Evolutionary conservation across 495 filamentous ascomycete genomes (phyloP).

Genomic region (Pseudotulostoma volvatum): DNA sequence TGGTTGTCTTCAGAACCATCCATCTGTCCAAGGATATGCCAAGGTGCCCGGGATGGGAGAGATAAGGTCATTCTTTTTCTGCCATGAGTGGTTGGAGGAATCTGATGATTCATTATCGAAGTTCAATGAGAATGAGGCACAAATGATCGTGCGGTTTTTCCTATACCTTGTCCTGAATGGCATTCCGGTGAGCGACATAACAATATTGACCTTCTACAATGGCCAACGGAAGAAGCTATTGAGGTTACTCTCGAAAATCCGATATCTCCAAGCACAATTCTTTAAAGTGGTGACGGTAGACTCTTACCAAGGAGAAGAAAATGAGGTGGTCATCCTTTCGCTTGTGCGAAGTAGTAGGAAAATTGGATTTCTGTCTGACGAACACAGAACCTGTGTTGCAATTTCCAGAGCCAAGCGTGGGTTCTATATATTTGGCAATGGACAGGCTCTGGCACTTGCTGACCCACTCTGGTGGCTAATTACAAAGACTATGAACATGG

Average conservation of each 20-base stretch:
- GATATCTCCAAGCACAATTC: constrained; percentile 27
- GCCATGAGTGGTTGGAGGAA: constrained; percentile 52
- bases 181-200: constrained; percentile 43
- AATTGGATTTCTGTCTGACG: constrained; percentile 57
- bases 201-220: constrained; percentile 81
- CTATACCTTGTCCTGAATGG: constrained; percentile 58
- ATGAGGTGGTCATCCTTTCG: constrained; percentile 70
- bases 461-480: constrained; percentile 24
- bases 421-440: constrained; percentile 80
- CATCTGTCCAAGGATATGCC: constrained; percentile 41
- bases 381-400: constrained; percentile 75
- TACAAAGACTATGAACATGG: constrained; percentile 16
- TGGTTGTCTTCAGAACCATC: constrained; percentile 48
- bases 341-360: constrained; percentile 55
- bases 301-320: constrained; percentile 90
- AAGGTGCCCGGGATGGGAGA: constrained; percentile 67
- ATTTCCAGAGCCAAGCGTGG: constrained; percentile 74
- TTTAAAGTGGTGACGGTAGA: constrained; percentile 76
- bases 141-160: constrained; percentile 61
- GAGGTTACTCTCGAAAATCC: constrained; percentile 31
- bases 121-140: constrained; percentile 55
- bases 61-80: constrained; percentile 51
- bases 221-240: constrained; percentile 59
- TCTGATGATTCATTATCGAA: constrained; percentile 50
- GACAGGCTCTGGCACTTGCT: constrained; percentile 26